Base-by-base conservation (phyloP, 768 basidiomycete genomes). In the Mycena alexandri region DNA sequence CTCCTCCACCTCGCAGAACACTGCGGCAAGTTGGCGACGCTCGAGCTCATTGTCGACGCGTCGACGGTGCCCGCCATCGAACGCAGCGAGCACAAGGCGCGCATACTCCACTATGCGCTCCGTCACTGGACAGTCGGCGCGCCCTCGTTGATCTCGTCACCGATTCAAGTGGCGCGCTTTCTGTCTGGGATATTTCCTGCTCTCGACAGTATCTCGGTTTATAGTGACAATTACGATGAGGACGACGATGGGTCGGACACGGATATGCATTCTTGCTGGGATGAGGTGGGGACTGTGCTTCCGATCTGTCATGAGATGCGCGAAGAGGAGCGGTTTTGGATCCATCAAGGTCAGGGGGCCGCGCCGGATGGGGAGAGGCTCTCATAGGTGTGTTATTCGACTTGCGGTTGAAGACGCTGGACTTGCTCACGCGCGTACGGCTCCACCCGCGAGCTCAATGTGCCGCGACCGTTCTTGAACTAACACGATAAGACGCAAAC, bases 261-360 rank as follows among this genome's bases (percentile, higher is more conserved):
- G 29, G 29, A 29, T 24, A 25, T 1, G 5, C 24, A 17, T 1
- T 13, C 12, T 3, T 5, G 12, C 24, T 25, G 51, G 51, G 17
- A 10, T 2, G 33, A 52, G 13, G 51, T 52, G 0, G 33, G 16
- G 14, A 19, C 14, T 8, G 16, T 5, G 22, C 51, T 52, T 3
- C 51, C 51, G 17, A 34, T 52, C 5, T 52, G 51, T 19, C 33
- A 34, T 11, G 33, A 52, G 33, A 52, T 52, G 51, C 25, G 51
- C 5, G 33, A 34, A 17, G 51, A 52, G 33, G 51, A 52, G 33
- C 29, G 51, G 10, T 52, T 19, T n/a, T 52, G 51, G 51, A 1
- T 13, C 0, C 14, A 34, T 9, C 48, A 29, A 17, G 4, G 16
- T 25, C 51, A 33, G 33, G 14, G 17, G 38, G 38, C 4, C 4